Base-by-base conservation (phyloP, 345 rosid species). In the Camelina laxa region DNA sequence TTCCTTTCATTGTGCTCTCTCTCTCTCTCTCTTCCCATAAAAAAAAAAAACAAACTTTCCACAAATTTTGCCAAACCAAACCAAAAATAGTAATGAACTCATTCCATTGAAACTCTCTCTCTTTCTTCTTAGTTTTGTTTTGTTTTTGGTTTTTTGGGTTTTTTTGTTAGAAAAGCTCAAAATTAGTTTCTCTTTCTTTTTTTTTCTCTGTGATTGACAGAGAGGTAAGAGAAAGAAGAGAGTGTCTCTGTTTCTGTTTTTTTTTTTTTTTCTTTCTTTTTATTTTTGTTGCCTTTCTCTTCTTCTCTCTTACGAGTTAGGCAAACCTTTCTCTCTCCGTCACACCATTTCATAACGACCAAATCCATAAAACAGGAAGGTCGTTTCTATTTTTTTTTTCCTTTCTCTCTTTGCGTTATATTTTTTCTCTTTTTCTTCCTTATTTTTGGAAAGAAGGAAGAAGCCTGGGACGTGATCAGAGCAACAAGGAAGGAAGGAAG, bases 171-270 rank as follows among this genome's bases (percentile, higher is more conserved):
- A n/a, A 41, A 64, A 14, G 15, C 63, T 67, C 70, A 12, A 69
- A 74, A 61, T 69, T 64, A 63, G 80, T 63, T 63, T 56, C 31
- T 51, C 33, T 41, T 17, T 27, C 35, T 19, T 11, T 27, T 9
- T 9, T 35, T 38, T 10, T 36, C 76, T 77, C 67, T 77, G 80
- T 47, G 72, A 55, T 47, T 65, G 67, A 71, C 76, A 77, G 76
- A 65, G 80, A 69, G 75, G 64, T 68, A 30, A 62, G 66, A 60
- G 36, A 41, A 15, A 74, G 17, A 17, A 42, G 35, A 55, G 27
- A 62, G 67, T 17, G 48, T 38, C 59, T 67, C 35, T 57, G 60
- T 70, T 58, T 49, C 36, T 7, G 36, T 33, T 33, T 33, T 2
- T 33, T 2, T 33, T 33, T 33, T 33, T 8, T 7, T 33, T 33